phyloP scores from a whole-genome alignment of 306 rosid genomes.

The Biancaea sappan region DNA sequence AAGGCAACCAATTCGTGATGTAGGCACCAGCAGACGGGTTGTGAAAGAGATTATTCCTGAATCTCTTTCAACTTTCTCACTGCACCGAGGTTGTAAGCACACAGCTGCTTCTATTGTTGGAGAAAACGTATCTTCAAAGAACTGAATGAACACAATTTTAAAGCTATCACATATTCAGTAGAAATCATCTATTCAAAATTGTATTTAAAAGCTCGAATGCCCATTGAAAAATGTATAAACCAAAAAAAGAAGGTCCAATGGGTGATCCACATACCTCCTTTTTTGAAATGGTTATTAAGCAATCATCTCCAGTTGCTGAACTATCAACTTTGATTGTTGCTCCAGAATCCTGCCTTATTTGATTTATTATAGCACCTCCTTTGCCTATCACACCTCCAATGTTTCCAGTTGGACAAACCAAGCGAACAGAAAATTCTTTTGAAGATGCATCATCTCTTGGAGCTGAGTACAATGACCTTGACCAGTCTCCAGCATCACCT shows the following conservation, averaged over 20 bases:
- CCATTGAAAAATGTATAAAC: neutral
- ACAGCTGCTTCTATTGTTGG: slow-evolving; percentile 90
- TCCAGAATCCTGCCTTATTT: slow-evolving; percentile 92
- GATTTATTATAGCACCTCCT: slow-evolving; percentile 92
- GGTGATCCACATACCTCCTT: slow-evolving; percentile 66
- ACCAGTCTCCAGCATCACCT: slow-evolving; percentile 91
- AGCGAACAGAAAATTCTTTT: slow-evolving; percentile 81
- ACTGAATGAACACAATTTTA: slow-evolving; percentile 50
- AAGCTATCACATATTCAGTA: slow-evolving; percentile 27
- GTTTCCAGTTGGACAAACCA: slow-evolving; percentile 87
- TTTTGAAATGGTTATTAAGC: slow-evolving; percentile 78
- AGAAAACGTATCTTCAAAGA: slow-evolving; percentile 81
- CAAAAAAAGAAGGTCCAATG: slow-evolving; percentile 10
- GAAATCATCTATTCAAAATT: slow-evolving; percentile 6
- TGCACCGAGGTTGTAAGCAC: slow-evolving; percentile 95
- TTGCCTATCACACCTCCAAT: slow-evolving; percentile 98
- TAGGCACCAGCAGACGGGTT: slow-evolving; percentile 88
- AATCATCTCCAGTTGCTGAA: slow-evolving; percentile 82
- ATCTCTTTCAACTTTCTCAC: slow-evolving; percentile 94
- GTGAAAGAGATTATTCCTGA: slow-evolving; percentile 93
- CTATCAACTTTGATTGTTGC: slow-evolving; percentile 95
- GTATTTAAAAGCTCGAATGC: neutral
- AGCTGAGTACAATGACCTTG: slow-evolving; percentile 87
- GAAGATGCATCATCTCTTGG: slow-evolving; percentile 83
- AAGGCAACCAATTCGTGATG: slow-evolving; percentile 96